These are phyloP conservation scores for Penicillium argentinense DNA, from an alignment of 495 filamentous ascomycete species.

Conservation along the genomic window DNA sequence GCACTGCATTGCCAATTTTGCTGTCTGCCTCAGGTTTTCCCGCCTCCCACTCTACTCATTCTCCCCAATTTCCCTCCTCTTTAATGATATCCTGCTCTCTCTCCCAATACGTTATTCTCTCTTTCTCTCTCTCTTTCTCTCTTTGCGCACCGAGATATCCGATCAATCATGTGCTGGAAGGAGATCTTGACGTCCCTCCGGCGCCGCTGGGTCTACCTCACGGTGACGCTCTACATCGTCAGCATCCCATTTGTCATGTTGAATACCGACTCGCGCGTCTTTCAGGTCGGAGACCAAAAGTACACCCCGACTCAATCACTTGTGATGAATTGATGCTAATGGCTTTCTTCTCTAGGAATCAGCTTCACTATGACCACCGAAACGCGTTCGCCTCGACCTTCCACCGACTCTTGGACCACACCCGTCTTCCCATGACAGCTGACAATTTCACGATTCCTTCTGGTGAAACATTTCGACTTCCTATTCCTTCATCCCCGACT, in stretches of 20 bases:
- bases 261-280: not conserved
- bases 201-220: not conserved
- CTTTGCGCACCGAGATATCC: not conserved
- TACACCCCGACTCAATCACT: not conserved
- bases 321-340: not conserved
- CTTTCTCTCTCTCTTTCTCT: too few species aligned
- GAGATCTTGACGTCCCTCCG: not conserved
- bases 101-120: too few species aligned
- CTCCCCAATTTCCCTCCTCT: too few species aligned
- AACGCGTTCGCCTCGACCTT: not conserved
- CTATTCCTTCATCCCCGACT: not conserved
- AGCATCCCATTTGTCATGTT: not conserved
- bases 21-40: too few species aligned
- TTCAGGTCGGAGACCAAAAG: not conserved
- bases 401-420: not conserved
- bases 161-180: not conserved
- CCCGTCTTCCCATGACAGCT: not conserved
- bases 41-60: too few species aligned
- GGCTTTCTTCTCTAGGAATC: not conserved
- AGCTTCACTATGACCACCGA: not conserved
- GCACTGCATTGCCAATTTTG: too few species aligned
- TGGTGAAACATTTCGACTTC: slow-evolving; percentile 1
- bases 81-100: too few species aligned
- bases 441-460: not conserved
- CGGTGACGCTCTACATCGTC: not conserved